Conservation (phyloP, 75 land plant species). For the Picea glauca region DNA sequence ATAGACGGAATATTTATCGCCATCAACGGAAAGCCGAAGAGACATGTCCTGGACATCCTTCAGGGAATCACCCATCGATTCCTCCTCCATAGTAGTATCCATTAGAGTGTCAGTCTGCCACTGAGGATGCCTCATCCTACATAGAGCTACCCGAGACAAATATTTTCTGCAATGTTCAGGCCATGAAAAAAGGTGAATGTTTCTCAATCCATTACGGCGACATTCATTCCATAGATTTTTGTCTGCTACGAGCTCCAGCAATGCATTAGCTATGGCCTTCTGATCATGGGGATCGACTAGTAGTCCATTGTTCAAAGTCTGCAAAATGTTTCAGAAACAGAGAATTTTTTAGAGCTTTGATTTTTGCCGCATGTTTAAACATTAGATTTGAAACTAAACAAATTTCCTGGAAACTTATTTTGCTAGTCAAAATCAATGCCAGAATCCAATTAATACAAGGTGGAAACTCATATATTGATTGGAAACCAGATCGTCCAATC, state of each 20-base stretch:
- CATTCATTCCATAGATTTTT: conserved; percentile 62
- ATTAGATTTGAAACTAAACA: neutral
- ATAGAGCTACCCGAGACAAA: conserved; percentile 72
- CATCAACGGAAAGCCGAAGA: conserved; percentile 73
- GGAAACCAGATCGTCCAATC: neutral
- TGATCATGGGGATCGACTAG: conserved; percentile 68
- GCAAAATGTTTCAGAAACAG: neutral
- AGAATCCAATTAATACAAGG: too few species aligned
- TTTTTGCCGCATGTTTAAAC: neutral
- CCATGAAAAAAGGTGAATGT: conserved; percentile 72
- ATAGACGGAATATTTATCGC: conserved; percentile 48
- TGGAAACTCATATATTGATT: too few species aligned
- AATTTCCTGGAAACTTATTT: neutral
- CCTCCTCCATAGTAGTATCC: conserved; percentile 43
- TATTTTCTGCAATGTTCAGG: conserved; percentile 73
- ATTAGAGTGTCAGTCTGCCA: conserved; percentile 76
- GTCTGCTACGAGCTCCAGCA: conserved; percentile 56
- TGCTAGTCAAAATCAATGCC: too few species aligned
- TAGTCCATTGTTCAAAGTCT: conserved; percentile 69
- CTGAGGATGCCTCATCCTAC: conserved; percentile 92
- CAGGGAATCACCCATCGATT: conserved; percentile 78
- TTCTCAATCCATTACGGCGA: conserved; percentile 51
- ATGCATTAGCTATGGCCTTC: conserved; percentile 53
- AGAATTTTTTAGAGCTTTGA: neutral
- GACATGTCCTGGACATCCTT: conserved; percentile 84